These are phyloP conservation scores for Phylloporus rhodoxanthus DNA, from an alignment of 768 basidiomycete species.

Conservation along the genomic window DNA sequence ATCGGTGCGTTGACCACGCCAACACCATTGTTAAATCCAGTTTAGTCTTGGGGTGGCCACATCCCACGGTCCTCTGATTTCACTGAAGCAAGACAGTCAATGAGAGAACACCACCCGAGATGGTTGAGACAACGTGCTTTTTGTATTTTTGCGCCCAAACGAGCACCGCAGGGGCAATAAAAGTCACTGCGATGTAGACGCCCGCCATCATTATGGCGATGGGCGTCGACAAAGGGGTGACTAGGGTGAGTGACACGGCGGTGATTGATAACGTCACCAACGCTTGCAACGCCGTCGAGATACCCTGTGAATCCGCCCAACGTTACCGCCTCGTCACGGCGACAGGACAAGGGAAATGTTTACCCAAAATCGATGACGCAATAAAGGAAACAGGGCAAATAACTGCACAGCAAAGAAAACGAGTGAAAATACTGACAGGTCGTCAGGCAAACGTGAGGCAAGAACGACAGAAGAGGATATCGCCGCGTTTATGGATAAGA, in stretches of 20 bases:
- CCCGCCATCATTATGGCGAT: conserved; percentile 48
- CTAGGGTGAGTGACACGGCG: conserved; percentile 45
- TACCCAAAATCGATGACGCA: conserved; percentile 71
- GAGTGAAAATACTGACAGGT: conserved; percentile 84
- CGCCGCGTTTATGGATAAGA: conserved; percentile 85
- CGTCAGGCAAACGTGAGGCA: conserved; percentile 80
- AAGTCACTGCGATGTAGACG: conserved; percentile 53
- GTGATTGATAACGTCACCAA: conserved; percentile 50
- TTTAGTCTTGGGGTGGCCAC: conserved; percentile 72
- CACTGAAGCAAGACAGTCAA: conserved; percentile 42
- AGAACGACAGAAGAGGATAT: conserved; percentile 90
- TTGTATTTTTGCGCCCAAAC: conserved; percentile 87
- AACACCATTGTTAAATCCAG: conserved; percentile 26
- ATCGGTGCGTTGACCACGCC: conserved; percentile 24
- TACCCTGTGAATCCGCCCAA: conserved; percentile 36
- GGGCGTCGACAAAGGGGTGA: conserved; percentile 48
- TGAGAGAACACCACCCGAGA: conserved; percentile 6
- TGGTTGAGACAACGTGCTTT: conserved; percentile 49
- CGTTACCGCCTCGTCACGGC: conserved; percentile 8
- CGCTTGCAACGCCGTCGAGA: conserved; percentile 42
- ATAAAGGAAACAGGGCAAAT: conserved; percentile 79
- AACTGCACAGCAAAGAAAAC: conserved; percentile 76
- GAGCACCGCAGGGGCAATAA: conserved; percentile 66
- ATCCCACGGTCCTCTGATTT: conserved; percentile 89
- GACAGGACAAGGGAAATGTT: conserved; percentile 13